Base-by-base conservation (phyloP, 2,329 filamentous ascomycete species). In the Exophiala viscosa region DNA sequence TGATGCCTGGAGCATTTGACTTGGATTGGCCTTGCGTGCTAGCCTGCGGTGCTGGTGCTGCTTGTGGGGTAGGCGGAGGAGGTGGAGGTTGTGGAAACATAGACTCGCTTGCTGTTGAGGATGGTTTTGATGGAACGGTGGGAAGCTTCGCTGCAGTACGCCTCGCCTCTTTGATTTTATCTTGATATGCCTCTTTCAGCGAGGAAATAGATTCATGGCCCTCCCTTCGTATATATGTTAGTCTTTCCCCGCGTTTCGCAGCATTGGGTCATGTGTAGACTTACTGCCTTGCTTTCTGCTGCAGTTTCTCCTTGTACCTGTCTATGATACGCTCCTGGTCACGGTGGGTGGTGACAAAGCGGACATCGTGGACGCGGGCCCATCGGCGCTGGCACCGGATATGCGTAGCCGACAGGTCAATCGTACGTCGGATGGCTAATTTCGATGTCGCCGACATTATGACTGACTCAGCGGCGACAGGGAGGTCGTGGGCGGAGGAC, bases 301-400 rank as follows among this genome's bases (percentile, higher is more conserved):
- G 81, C 58, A 99, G 85, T 75, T 96, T 96, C 52, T 86, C 81
- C 62, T 82, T 83, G 76, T 99, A 99, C 71, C 88, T 95, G 60
- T 95, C 90, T 59, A 88, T 68, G 35, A 96, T 76, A 62, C 80
- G 78, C 52, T 82, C 79, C 42, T 85, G 78, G 52, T 82, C 76
- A 52, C 82, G 82, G 57, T 90, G 88, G 13, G 90, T 93, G 56
- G 87, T 87, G 41, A 96, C 81, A 76, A 92, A 95, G 60, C 91
- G 89, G 43, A 95, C 85, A 70, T 96, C 89, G 70, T 95, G 89
- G 28, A 96, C 90, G 65, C 89, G 89, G 1, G 92, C 92, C 87
- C 89, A 95, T 68, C 91, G 84, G 50, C 86, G 83, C 70, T 96
- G 92, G 68, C 45, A 33, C 20, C 52, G 49, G 20, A 50, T 43